Base-by-base conservation (phyloP, 257 asterid species). In the Petrea volubilis region DNA sequence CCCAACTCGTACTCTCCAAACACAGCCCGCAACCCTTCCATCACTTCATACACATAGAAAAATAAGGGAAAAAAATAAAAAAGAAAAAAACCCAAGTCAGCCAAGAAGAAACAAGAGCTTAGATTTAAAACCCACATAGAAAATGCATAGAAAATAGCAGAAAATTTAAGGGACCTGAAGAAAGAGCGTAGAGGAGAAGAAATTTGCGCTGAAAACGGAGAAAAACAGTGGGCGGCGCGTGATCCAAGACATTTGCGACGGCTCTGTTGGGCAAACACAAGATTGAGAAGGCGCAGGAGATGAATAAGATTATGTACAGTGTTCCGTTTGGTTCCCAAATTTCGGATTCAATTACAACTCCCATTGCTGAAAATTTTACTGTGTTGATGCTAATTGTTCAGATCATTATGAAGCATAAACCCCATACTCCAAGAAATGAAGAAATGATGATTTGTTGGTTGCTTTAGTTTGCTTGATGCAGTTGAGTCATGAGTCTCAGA, bases 1-100 rank as follows among this genome's bases (percentile, higher is more conserved):
- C 71, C 83, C 82, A 80, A 76, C 69, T 90, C 98, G 79, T 80
- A 81, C 84, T 95, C 99, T 14, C 98, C 97, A 76, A 85, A 87
- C 87, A 90, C 86, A n/a, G 77, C 72, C 90, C 87, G 83, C 53
- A 89, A 76, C 53, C 99, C 97, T 82, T 90, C 88, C 82, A 86
- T 76, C 76, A 83, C 97, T 90, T 63, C 50, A 24, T 31, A 63
- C 47, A 58, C 49, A 58, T 14, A 57, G 15, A 41, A 12, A 74
- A 77, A 52, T 14, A 75, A 70, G 0, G 46, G 51, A 68, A 2
- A 15, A 47, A 17, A 47, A n/a, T 0, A 3, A 13, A 15, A 46
- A 3, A 46, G 5, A 40, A 29, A 23, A 64, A 38, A 67, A 23
- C 64, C 36, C 34, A 47, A 74, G 3, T 56, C 34, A 69, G 72